These are phyloP conservation scores for Phytopythium montanum DNA, from an alignment of 352 stramenopile species.

Conservation along the genomic window DNA sequence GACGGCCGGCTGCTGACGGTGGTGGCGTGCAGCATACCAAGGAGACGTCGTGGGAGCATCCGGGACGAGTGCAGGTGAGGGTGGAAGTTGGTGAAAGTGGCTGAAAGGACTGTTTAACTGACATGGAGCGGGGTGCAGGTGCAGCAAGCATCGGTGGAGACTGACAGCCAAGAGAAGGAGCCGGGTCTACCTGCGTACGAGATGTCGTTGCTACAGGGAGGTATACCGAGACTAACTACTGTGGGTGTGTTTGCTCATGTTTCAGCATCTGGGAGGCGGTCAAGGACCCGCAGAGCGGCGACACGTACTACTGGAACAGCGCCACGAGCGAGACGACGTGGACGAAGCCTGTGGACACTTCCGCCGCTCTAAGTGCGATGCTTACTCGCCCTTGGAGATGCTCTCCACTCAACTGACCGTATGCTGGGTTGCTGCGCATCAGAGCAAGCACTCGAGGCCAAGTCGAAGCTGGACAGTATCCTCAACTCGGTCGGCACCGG, in stretches of 20 bases:
- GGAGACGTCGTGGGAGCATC: conserved; percentile 72
- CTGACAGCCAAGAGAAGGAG: background rate
- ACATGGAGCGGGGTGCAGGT: background rate
- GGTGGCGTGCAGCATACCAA: conserved; percentile 46
- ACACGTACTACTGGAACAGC: conserved; percentile 75
- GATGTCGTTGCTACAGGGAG: background rate
- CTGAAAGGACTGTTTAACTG: background rate
- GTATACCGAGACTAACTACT: background rate
- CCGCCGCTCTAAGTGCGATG: conserved; percentile 47
- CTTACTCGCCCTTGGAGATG: background rate
- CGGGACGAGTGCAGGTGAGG: conserved; percentile 12
- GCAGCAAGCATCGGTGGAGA: conserved; percentile 18
- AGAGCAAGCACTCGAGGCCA: conserved; percentile 56
- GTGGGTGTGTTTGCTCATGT: background rate
- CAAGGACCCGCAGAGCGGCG: conserved; percentile 40
- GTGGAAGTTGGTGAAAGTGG: background rate
- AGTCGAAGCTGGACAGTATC: conserved; percentile 56
- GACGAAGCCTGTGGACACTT: conserved; percentile 41
- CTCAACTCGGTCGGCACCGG: conserved; percentile 13
- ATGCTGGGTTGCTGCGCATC: background rate
- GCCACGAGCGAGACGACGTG: conserved; percentile 75
- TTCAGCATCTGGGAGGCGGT: conserved; percentile 67
- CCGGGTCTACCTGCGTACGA: background rate
- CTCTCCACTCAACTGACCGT: background rate
- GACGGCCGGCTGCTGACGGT: background rate